These are phyloP conservation scores for Tieghemiomyces parasiticus DNA, from an alignment of 192 early-diverging fungal species.

Conservation along the genomic window DNA sequence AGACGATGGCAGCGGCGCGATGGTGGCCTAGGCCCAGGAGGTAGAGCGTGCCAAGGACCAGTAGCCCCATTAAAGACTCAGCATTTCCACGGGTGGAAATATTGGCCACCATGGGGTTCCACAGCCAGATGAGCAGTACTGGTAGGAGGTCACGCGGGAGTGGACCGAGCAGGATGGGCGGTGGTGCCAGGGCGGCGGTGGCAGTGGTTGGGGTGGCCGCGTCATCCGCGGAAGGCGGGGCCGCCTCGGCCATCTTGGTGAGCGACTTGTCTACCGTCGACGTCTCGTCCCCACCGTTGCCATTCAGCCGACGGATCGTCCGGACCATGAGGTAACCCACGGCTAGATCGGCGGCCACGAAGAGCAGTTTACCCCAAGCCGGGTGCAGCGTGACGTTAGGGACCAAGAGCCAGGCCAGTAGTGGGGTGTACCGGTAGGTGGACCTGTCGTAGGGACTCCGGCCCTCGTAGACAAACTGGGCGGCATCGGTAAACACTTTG, in stretches of 20 bases:
- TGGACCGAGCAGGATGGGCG: not conserved
- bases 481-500: constrained; percentile 89
- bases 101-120: constrained; percentile 92
- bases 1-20: constrained; percentile 40
- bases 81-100: constrained; percentile 94
- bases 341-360: constrained; percentile 63
- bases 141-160: not conserved
- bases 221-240: not conserved
- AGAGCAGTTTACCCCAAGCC: constrained; percentile 87
- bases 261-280: too few relatives aligned
- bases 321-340: constrained; percentile 52
- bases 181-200: not conserved
- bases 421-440: constrained; percentile 95
- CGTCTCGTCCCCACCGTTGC: too few relatives aligned
- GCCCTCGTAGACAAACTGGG: constrained; percentile 54
- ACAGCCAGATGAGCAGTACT: constrained; percentile 49
- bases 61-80: constrained; percentile 69
- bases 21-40: constrained; percentile 36
- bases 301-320: too few relatives aligned
- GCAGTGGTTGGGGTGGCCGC: not conserved
- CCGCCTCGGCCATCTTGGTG: constrained; percentile 16
- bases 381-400: constrained; percentile 61
- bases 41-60: constrained; percentile 64
- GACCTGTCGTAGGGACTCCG: constrained; percentile 74
- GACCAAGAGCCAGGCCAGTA: constrained; percentile 78